These are phyloP conservation scores for Globisporangium echinulatum DNA, from an alignment of 352 stramenopile genomes.

Conservation along the genomic window DNA sequence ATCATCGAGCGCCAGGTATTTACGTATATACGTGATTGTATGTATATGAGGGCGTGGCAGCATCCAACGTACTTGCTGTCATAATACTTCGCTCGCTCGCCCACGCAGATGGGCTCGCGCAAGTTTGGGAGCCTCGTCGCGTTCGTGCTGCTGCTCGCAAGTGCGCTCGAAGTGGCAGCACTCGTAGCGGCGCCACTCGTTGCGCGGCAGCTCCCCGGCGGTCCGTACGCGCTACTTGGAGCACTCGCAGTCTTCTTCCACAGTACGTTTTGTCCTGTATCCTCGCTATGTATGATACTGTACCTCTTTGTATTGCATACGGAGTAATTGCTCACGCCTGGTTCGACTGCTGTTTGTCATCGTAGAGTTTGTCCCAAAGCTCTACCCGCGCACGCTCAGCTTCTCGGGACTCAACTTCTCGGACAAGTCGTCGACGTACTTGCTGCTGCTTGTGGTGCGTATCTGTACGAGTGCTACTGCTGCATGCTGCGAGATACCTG, in stretches of 20 bases:
- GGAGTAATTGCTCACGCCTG: no score
- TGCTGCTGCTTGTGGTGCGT: conserved; percentile 68
- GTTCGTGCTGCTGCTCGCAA: conserved; percentile 51
- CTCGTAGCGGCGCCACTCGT: conserved; percentile 36
- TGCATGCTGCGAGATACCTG: no score
- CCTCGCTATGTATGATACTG: neutral
- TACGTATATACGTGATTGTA: neutral
- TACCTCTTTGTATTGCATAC: neutral
- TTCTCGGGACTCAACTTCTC: conserved; percentile 72
- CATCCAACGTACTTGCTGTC: neutral
- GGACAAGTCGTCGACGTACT: conserved; percentile 75
- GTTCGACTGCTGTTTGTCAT: no score
- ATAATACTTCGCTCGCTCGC: neutral
- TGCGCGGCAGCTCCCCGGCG: conserved; percentile 37
- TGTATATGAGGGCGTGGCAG: no score
- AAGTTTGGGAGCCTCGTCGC: conserved; percentile 79
- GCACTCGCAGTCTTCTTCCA: conserved; percentile 73
- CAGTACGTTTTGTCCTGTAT: conserved; percentile 28
- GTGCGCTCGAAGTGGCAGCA: conserved; percentile 35
- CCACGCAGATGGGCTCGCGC: conserved; percentile 63
- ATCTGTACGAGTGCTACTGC: no score
- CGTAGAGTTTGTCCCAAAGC: conserved; percentile 67
- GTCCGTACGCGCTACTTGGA: conserved; percentile 67
- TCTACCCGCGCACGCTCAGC: conserved; percentile 56
- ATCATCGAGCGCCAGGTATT: conserved; percentile 63